Evolutionary conservation across 2,329 filamentous ascomycete species (phyloP), one percentile per base, ranked within the genome.

Genomic region (Rhytidhysteron rufulum): DNA sequence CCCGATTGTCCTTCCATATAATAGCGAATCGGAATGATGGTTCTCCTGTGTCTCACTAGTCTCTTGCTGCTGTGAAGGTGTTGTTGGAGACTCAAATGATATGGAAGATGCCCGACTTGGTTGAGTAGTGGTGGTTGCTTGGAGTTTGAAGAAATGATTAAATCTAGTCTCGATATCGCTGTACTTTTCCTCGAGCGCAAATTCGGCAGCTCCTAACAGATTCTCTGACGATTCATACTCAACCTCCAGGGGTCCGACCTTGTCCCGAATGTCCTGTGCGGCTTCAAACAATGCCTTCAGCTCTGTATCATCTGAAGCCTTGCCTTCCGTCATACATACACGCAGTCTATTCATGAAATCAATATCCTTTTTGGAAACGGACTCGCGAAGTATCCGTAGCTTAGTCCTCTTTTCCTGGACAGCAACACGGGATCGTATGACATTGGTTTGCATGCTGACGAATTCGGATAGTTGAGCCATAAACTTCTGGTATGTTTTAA

Each of bases 141-240:
- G 40, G 1, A 55, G 46, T 17, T 37, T 40, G 34, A 55, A 55
- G 34, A 51, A 51, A 5, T 44, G 42, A 15, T 48, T 40, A 30
- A 44, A 55, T 6, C 37, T 39, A 8, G 4, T 10, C 29, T 51
- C 47, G 7, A 55, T 15, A 1, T 18, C 13, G 2, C 34, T 20
- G 17, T 45, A 53, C 25, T 50, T 40, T 6, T 45, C 42, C 32
- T 41, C 24, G 16, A 57, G 18, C 2, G 35, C 30, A 18, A 41
- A 40, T 32, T 57, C 50, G 4, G 37, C 31, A 6, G 37, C 40
- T 16, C 52, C 50, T 3, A 54, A 37, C 13, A 31, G 27, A 4
- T 50, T 30, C 21, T 57, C 53, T 11, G 44, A n/a, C 4, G 34
- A 31, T 24, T 57, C 48, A 32, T 57, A 54, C 8, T 53, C 48